These are phyloP conservation scores for Hansenula lynferdii DNA, from an alignment of 1,139 yeast genomes.

Conservation along the genomic window DNA sequence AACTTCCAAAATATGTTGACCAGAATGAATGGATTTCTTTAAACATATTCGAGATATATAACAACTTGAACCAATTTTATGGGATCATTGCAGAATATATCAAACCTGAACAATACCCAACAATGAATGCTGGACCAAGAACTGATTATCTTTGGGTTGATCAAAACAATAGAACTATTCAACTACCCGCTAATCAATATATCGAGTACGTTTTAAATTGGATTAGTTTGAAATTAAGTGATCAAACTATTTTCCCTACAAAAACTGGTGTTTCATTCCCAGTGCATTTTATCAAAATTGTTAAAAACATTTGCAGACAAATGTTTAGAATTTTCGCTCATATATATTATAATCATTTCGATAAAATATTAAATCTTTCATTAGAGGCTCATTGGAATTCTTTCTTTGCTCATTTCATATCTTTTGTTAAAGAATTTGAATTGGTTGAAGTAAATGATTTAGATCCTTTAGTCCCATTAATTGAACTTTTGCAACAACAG, in stretches of 20 bases:
- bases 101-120: conserved; percentile 83
- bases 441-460: conserved; percentile 75
- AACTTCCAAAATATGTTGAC: conserved; percentile 91
- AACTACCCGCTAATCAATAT: conserved; percentile 89
- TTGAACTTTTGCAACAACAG: conserved; percentile 76
- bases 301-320: conserved; percentile 83
- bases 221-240: conserved; percentile 85
- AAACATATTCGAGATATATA: conserved; percentile 85
- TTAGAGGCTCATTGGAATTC: conserved; percentile 98
- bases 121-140: conserved; percentile 95
- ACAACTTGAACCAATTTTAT: conserved; percentile 80
- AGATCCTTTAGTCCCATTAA: conserved; percentile 71
- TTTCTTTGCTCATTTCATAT: conserved; percentile 91
- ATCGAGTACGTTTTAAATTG: conserved; percentile 89
- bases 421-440: conserved; percentile 80
- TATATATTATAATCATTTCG: conserved; percentile 91
- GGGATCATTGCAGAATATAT: conserved; percentile 86
- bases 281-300: conserved; percentile 73
- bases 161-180: conserved; percentile 67
- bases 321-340: conserved; percentile 98
- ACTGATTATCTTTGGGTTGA: conserved; percentile 92
- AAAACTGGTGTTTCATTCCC: conserved; percentile 93
- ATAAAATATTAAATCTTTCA: conserved; percentile 81
- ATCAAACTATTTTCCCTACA: conserved; percentile 88
- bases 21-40: conserved; percentile 94